These are phyloP conservation scores for Chamaenerion angustifolium DNA, from an alignment of 345 rosid species.

Conservation along the genomic window DNA sequence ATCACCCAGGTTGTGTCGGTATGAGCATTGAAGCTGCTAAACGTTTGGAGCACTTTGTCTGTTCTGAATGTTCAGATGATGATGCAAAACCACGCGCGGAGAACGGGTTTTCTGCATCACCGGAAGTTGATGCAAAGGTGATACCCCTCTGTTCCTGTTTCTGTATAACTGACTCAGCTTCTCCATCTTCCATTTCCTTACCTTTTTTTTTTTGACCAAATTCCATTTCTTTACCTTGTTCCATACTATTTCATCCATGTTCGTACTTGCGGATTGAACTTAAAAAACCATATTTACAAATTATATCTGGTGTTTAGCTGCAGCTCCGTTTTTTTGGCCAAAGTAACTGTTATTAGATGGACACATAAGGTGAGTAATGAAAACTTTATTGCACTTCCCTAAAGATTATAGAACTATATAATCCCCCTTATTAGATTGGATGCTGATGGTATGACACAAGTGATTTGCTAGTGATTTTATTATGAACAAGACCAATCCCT, in stretches of 20 bases:
- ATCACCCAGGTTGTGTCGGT: constrained; percentile 81
- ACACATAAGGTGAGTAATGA: too few relatives aligned
- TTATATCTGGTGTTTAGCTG: too few relatives aligned
- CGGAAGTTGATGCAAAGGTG: constrained; percentile 39
- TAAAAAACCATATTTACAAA: too few relatives aligned
- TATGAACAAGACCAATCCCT: too few relatives aligned
- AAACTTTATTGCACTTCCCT: too few relatives aligned
- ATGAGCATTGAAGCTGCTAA: constrained; percentile 75
- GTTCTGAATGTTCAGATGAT: constrained; percentile 60
- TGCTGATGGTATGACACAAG: too few relatives aligned
- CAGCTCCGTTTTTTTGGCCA: too few relatives aligned
- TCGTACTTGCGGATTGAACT: background rate
- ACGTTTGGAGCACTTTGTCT: constrained; percentile 58
- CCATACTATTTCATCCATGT: background rate
- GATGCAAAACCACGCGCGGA: constrained; percentile 38
- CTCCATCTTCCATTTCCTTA: background rate
- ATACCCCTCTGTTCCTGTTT: constrained; percentile 7
- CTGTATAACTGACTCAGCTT: background rate
- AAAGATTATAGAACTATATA: too few relatives aligned
- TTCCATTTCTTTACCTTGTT: background rate
- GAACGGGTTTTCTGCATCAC: constrained; percentile 49
- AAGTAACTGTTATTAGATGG: too few relatives aligned
- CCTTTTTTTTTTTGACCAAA: too few relatives aligned
- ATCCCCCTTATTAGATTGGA: too few relatives aligned
- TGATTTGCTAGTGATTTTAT: too few relatives aligned